Evolutionary conservation across 73 alveolate species (phyloP).

Genomic region (Diophrys appendiculata): DNA sequence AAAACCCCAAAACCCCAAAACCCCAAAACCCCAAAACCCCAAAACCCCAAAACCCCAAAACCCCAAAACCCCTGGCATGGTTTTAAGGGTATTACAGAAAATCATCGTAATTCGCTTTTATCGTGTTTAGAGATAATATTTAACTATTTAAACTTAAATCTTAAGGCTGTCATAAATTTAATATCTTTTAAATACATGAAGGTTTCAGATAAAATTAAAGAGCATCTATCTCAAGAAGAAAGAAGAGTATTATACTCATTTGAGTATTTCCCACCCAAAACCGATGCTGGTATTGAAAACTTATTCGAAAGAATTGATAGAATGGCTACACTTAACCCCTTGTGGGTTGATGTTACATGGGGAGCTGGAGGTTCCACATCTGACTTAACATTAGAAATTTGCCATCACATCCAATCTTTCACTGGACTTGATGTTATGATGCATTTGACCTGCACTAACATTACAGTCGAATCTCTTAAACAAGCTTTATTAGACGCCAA

Average conservation of each 20-base stretch:
- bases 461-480: conserved; percentile 59
- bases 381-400: conserved; percentile 65
- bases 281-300: conserved; percentile 74
- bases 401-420: conserved; percentile 66
- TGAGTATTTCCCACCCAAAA: conserved; percentile 87
- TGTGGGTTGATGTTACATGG: conserved; percentile 87
- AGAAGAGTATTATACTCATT: conserved; percentile 65
- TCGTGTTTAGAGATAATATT: neutral
- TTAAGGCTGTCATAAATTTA: neutral
- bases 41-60: no score
- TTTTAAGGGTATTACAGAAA: no score
- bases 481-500: conserved; percentile 67
- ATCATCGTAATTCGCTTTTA: no score
- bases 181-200: neutral
- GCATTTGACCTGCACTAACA: conserved; percentile 86
- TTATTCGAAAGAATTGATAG: conserved; percentile 61
- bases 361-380: conserved; percentile 84
- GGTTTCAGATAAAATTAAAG: neutral
- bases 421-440: conserved; percentile 79
- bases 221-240: neutral
- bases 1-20: no score
- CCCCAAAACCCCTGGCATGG: no score
- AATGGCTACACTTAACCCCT: conserved; percentile 66
- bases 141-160: neutral
- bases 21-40: no score